These are phyloP conservation scores for Amanita phalloides DNA, from an alignment of 768 basidiomycete species.

Conservation along the genomic window DNA sequence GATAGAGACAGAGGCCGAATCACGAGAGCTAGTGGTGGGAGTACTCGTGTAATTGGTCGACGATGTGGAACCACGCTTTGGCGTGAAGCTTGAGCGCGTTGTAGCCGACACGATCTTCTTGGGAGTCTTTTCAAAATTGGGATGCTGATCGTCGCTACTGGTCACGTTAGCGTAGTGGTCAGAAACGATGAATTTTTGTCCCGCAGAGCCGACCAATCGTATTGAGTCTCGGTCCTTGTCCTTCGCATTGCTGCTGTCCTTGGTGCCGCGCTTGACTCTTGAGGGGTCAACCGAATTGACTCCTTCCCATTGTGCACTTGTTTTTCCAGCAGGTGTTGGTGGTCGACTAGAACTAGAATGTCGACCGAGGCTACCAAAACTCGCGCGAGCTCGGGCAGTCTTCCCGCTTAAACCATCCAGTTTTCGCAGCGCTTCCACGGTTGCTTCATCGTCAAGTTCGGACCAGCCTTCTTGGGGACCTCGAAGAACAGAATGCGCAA, in stretches of 20 bases:
- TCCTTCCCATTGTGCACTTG: constrained; percentile 69
- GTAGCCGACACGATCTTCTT: constrained; percentile 50
- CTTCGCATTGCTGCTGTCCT: constrained; percentile 26
- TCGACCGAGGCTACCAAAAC: constrained; percentile 62
- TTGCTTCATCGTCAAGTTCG: constrained; percentile 78
- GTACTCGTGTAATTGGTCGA: constrained; percentile 81
- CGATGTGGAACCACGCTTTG: constrained; percentile 82
- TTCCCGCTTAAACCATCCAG: constrained; percentile 81
- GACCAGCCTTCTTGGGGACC: constrained; percentile 90
- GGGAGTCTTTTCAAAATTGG: constrained; percentile 50
- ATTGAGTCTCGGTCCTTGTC: constrained; percentile 30
- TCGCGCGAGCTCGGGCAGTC: constrained; percentile 66
- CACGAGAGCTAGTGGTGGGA: constrained; percentile 70
- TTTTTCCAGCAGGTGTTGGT: constrained; percentile 60
- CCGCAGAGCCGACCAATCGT: constrained; percentile 22
- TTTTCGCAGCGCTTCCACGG: constrained; percentile 86
- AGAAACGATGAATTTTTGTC: constrained; percentile 24
- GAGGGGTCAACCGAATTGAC: constrained; percentile 30
- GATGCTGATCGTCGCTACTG: constrained; percentile 48
- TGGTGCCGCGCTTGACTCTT: constrained; percentile 19
- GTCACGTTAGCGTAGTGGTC: constrained; percentile 33
- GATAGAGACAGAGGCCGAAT: constrained; percentile 75
- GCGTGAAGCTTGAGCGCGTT: constrained; percentile 65
- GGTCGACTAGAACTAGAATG: constrained; percentile 59
- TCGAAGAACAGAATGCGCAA: constrained; percentile 76